A percentile compares a stretch with the other conserved stretches of the same genome.
These are phyloP conservation scores for Starmera pachycereana DNA, from an alignment of 805 yeast species.

Conservation along the genomic window DNA sequence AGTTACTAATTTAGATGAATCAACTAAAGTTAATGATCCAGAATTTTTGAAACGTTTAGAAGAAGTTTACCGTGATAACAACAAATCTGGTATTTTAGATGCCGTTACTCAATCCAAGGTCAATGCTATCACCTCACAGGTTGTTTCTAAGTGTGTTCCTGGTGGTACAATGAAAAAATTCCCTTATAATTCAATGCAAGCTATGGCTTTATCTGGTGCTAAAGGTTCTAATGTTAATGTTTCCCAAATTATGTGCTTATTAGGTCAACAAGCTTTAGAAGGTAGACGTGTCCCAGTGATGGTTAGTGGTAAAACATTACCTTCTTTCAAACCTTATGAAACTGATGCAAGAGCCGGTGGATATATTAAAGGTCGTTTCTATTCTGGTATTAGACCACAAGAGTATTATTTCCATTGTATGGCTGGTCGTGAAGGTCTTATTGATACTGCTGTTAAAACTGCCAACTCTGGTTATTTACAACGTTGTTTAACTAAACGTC, in stretches of 20 bases:
- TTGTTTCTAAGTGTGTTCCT: conserved; percentile 91
- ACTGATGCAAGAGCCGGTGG: conserved; percentile 99
- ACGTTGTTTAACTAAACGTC: conserved; percentile 95
- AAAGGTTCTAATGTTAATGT: conserved; percentile 98
- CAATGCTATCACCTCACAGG: conserved; percentile 85
- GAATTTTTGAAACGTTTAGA: conserved; percentile 85
- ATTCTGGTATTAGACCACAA: conserved; percentile 95
- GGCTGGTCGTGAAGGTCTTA: conserved; percentile 99
- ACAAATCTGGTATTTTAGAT: conserved; percentile 86
- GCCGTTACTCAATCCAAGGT: conserved; percentile 93
- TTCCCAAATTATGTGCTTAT: conserved; percentile 97
- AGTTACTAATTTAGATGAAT: conserved; percentile 70
- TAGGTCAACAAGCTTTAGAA: conserved; percentile 98
- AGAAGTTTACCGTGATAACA: conserved; percentile 90
- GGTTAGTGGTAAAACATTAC: conserved; percentile 97
- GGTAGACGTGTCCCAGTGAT: conserved; percentile 99
- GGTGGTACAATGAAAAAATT: conserved; percentile 91
- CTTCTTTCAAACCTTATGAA: conserved; percentile 93
- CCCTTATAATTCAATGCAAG: conserved; percentile 96
- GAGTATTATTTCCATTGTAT: conserved; percentile 99
- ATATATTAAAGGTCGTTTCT: conserved; percentile 91
- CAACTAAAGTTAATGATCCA: conserved; percentile 41
- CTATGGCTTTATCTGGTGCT: conserved; percentile 99
- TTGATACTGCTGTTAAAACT: conserved; percentile 98
- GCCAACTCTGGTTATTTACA: conserved; percentile 97